phyloP scores from a whole-genome alignment of 2,329 filamentous ascomycete species.

The Escovopsis weberi region DNA sequence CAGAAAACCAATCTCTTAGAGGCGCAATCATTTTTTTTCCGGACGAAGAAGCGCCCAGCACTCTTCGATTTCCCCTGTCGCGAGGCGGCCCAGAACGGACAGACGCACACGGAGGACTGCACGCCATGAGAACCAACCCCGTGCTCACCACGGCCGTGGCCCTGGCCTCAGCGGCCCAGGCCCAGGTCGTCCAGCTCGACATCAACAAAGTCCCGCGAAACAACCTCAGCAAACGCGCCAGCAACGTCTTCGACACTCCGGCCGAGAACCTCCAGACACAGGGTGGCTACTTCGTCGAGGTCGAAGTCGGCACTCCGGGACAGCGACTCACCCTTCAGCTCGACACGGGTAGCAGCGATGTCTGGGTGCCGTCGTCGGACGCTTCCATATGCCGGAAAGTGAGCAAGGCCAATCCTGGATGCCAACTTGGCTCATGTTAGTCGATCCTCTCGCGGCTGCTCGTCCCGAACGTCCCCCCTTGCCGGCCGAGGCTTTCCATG shows the following conservation, averaged over 20 bases:
- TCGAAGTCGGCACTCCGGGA: slow-evolving; percentile 40
- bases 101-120: too few species aligned
- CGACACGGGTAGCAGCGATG: slow-evolving; percentile 52
- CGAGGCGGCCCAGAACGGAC: too few species aligned
- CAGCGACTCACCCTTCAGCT: slow-evolving; percentile 44
- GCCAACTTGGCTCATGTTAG: slow-evolving; percentile 33
- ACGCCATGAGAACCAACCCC: slow-evolving; percentile 4
- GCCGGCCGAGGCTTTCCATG: too few species aligned
- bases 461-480: too few species aligned
- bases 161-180: slow-evolving; percentile 8
- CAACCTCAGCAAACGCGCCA: slow-evolving; percentile 23
- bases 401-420: slow-evolving; percentile 15
- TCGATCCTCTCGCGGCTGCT: slow-evolving; percentile 3
- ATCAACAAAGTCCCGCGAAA: slow-evolving; percentile 21
- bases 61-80: too few species aligned
- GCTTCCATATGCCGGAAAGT: slow-evolving; percentile 24
- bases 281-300: slow-evolving; percentile 42
- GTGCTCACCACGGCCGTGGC: slow-evolving; percentile 3
- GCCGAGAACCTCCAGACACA: slow-evolving; percentile 29
- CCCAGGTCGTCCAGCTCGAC: slow-evolving; percentile 31
- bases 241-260: slow-evolving; percentile 24
- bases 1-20: too few species aligned
- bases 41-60: too few species aligned
- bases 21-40: too few species aligned
- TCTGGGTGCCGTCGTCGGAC: slow-evolving; percentile 37